These are phyloP conservation scores for Colletotrichum sp. DNA, from an alignment of 2,329 filamentous ascomycete species.

Conservation along the genomic window DNA sequence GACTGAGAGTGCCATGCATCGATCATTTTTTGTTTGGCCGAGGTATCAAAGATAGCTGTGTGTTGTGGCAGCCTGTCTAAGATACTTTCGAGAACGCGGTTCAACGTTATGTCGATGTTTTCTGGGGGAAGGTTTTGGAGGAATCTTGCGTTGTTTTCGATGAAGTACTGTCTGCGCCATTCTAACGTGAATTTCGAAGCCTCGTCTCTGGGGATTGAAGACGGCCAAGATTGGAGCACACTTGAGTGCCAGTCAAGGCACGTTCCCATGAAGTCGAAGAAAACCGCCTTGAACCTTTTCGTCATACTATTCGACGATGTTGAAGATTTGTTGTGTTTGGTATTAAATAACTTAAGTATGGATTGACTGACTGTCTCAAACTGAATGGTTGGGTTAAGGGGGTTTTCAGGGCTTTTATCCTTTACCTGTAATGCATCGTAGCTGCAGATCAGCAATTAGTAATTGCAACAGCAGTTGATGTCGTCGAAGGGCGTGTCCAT, in stretches of 20 bases:
- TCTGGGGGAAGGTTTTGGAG: slow-evolving; percentile 39
- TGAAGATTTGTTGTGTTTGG: neutral
- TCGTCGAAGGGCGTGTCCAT: neutral
- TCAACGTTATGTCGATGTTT: slow-evolving; percentile 57
- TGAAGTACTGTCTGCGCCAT: slow-evolving; percentile 57
- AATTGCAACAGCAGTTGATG: neutral
- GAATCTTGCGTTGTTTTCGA: slow-evolving; percentile 44
- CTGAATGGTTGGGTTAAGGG: neutral
- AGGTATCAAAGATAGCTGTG: neutral
- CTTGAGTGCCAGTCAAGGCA: slow-evolving; percentile 59
- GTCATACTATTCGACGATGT: neutral
- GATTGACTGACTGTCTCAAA: neutral
- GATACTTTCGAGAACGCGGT: slow-evolving; percentile 41
- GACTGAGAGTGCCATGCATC: slow-evolving; percentile 52
- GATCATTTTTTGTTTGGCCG: slow-evolving; percentile 29
- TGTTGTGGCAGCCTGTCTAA: slow-evolving; percentile 30
- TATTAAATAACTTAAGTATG: neutral
- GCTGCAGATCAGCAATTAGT: neutral
- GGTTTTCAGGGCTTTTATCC: neutral
- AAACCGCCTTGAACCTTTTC: slow-evolving; percentile 46
- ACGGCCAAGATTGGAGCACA: slow-evolving; percentile 39
- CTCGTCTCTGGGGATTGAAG: slow-evolving; percentile 30
- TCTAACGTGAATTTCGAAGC: slow-evolving; percentile 49
- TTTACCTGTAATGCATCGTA: neutral
- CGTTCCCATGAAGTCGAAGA: slow-evolving; percentile 65